Percentiles rank a stretch among this genome's conserved stretches.
These are phyloP conservation scores for Taphrina deformans DNA, from an alignment of 1,139 yeast genomes.

Conservation along the genomic window DNA sequence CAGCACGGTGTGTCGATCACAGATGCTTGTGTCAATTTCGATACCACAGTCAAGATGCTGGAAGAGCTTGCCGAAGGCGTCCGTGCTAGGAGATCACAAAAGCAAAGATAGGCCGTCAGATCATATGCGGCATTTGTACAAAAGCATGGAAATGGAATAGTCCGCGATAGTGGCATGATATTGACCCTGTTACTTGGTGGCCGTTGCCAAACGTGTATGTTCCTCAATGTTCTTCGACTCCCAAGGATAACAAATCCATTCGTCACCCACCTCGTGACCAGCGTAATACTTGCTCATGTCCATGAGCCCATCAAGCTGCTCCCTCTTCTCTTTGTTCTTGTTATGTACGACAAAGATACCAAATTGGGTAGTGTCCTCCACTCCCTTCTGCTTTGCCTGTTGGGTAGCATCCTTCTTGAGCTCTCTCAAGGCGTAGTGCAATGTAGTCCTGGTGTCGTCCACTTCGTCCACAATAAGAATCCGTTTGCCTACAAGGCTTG, in stretches of 20 bases:
- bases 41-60: constrained; percentile 72
- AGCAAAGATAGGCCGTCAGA: not conserved
- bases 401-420: constrained; percentile 75
- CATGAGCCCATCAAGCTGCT: constrained; percentile 66
- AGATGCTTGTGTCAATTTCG: constrained; percentile 94
- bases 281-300: constrained; percentile 71
- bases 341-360: constrained; percentile 92
- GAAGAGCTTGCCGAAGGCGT: constrained; percentile 75
- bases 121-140: not conserved
- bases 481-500: constrained; percentile 74
- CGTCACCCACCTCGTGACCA: constrained; percentile 86
- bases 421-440: constrained; percentile 87
- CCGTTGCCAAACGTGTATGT: constrained; percentile 24
- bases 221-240: constrained; percentile 28
- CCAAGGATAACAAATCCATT: constrained; percentile 90
- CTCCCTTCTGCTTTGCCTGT: constrained; percentile 56
- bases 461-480: constrained; percentile 88
- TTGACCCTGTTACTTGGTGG: not conserved
- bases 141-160: not conserved
- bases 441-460: constrained; percentile 92
- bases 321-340: constrained; percentile 84
- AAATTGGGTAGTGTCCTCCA: constrained; percentile 64
- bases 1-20: constrained; percentile 93
- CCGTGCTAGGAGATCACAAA: constrained; percentile 59
- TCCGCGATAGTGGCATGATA: not conserved